Percentiles rank a stretch among this genome's conserved stretches.
Evolutionary conservation across 2,329 filamentous ascomycete genomes (phyloP).

Genomic region (Blastomyces parvus): DNA sequence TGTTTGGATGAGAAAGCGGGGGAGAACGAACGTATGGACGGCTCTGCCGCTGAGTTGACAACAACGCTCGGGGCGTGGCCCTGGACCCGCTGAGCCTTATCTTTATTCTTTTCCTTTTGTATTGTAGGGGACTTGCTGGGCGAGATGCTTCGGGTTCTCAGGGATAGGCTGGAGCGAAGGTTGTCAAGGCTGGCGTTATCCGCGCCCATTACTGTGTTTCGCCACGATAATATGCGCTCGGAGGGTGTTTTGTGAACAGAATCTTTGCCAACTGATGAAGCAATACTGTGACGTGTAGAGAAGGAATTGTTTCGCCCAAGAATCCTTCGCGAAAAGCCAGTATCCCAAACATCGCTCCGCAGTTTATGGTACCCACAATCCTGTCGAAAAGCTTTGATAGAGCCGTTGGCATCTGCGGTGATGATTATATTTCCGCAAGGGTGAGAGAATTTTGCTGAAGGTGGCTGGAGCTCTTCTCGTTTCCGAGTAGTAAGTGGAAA

Average conservation of each 20-base stretch:
- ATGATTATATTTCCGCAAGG: conserved; percentile 80
- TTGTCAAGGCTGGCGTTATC: conserved; percentile 43
- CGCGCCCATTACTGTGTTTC: conserved; percentile 55
- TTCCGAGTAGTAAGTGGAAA: conserved; percentile 30
- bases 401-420: conserved; percentile 76
- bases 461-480: conserved; percentile 63
- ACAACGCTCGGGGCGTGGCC: not conserved
- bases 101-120: conserved; percentile 6
- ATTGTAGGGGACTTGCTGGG: conserved; percentile 36
- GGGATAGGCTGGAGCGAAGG: conserved; percentile 21
- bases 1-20: not conserved
- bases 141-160: conserved; percentile 38
- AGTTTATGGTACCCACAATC: conserved; percentile 82
- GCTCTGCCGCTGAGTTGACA: conserved; percentile 16
- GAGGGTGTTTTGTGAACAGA: conserved; percentile 43
- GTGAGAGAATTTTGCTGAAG: conserved; percentile 66
- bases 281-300: conserved; percentile 44
- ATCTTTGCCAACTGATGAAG: conserved; percentile 38
- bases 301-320: conserved; percentile 48
- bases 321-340: conserved; percentile 61
- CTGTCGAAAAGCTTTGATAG: conserved; percentile 90
- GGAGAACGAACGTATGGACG: conserved; percentile 23
- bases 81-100: conserved; percentile 7
- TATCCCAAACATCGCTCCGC: conserved; percentile 66
- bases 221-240: conserved; percentile 82